Percentiles rank a stretch among this genome's conserved stretches.
Evolutionary conservation across 306 rosid genomes (phyloP).

Genomic region (Cyamopsis tetragonoloba): DNA sequence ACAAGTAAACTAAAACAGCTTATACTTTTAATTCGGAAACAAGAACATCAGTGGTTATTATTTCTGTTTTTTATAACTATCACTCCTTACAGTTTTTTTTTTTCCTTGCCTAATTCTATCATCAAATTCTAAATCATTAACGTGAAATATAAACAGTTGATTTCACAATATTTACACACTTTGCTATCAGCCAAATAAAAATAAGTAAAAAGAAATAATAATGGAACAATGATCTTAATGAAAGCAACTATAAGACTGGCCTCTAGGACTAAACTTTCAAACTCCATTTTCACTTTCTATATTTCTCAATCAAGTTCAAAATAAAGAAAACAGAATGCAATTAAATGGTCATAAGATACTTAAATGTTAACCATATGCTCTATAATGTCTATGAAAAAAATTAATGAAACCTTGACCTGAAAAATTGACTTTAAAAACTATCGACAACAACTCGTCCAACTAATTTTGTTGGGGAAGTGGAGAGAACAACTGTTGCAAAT

Average conservation of each 20-base stretch:
- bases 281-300: constrained; percentile 15
- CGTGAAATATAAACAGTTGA: neutral
- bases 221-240: neutral
- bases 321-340: constrained; percentile 13
- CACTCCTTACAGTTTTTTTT: neutral
- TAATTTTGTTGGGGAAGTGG: neutral
- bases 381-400: constrained; percentile 5
- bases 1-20: neutral
- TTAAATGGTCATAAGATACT: constrained; percentile 13
- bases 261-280: neutral
- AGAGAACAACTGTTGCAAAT: constrained; percentile 6
- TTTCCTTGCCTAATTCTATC: constrained; percentile 16
- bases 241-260: constrained; percentile 6
- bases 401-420: constrained; percentile 7
- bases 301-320: constrained; percentile 1
- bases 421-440: neutral
- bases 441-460: neutral
- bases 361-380: neutral
- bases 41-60: constrained; percentile 9
- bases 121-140: constrained; percentile 8
- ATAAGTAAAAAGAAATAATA: neutral
- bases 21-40: constrained; percentile 13
- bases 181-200: neutral
- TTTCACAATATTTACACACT: constrained; percentile 16
- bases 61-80: neutral